Base-by-base conservation (phyloP, 2,329 filamentous ascomycete genomes). In the Fusarium aywerte region DNA sequence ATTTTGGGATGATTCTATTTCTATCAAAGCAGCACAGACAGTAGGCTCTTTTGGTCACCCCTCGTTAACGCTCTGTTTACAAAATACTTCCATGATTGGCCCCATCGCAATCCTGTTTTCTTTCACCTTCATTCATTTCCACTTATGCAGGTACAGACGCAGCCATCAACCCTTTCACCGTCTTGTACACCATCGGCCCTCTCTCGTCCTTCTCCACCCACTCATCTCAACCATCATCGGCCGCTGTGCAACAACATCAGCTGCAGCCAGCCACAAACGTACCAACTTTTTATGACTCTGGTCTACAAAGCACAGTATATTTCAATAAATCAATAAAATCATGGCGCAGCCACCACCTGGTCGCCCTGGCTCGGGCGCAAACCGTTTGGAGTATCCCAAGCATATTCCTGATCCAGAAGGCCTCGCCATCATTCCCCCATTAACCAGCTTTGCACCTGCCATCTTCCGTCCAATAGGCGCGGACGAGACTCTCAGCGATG, bases 391-490 rank as follows among this genome's bases (percentile, higher is more conserved):
- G 25, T 38, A 36, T 15, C 45, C 45, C 9, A 18, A 33, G 7
- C 45, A 59, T 11, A 29, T 63, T 35, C 38, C 56, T 29, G 62
- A 69, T 43, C 64, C 56, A 15, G 55, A 60, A 5, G 69, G 63
- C 6, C 27, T 62, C 15, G 48, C 62, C 11, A 49, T 67, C 36
- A 64, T 67, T 29, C 53, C 66, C 13, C 31, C 29, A 5, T 23
- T 69, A 12, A 29, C 7, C 23, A 39, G n/a, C 25, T 45, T 58
- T 27, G 36, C 62, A 21, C 58, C 66, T 3, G 52, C 51, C 16
- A 48, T 81, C 43, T 81, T 80, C 67, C 73, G 76, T 25, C 76
- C 77, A 25, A 69, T 80, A 16, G 42, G 58, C 7, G 52, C 62
- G 10, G 35, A 40, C 21, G 48, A 54, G 35, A 35, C 23, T 21